phyloP scores from a whole-genome alignment of 495 filamentous ascomycete species.

The Endocarpon pusillum region DNA sequence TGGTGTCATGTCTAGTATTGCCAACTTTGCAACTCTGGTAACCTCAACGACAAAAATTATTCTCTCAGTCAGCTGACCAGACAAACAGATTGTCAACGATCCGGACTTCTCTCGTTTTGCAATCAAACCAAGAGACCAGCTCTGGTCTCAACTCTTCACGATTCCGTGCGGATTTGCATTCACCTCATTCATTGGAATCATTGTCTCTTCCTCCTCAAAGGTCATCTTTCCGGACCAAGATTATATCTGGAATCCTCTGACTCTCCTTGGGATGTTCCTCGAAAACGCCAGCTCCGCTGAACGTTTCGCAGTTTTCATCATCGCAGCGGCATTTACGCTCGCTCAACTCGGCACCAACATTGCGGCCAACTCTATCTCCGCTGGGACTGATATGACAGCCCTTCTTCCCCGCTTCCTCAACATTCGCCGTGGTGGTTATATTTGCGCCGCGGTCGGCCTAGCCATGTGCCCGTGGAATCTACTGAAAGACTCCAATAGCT shows the following conservation, averaged over 20 bases:
- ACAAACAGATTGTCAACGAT: constrained; percentile 39
- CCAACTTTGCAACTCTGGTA: constrained; percentile 84
- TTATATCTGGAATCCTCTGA: constrained; percentile 70
- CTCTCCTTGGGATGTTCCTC: constrained; percentile 58
- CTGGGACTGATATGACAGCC: constrained; percentile 83
- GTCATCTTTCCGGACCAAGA: constrained; percentile 56
- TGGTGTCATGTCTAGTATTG: constrained; percentile 75
- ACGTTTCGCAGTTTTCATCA: constrained; percentile 81
- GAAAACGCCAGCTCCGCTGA: constrained; percentile 53
- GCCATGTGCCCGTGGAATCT: constrained; percentile 87
- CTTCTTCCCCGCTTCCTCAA: constrained; percentile 73
- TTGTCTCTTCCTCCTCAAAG: constrained; percentile 70
- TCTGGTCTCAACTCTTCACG: constrained; percentile 81
- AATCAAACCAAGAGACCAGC: constrained; percentile 55
- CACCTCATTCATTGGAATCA: constrained; percentile 86
- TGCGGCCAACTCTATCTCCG: constrained; percentile 77
- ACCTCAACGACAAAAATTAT: constrained; percentile 41
- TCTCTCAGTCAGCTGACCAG: background rate
- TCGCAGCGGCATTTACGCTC: constrained; percentile 63
- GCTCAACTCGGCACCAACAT: constrained; percentile 91
- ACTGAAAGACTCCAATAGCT: constrained; percentile 60
- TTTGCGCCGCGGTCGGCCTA: constrained; percentile 69
- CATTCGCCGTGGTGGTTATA: constrained; percentile 80
- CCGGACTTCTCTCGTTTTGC: constrained; percentile 87
- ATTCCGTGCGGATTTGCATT: constrained; percentile 77